Evolutionary conservation across 2,329 filamentous ascomycete genomes (phyloP).

Genomic region (Pseudogymnoascus pannorum): DNA sequence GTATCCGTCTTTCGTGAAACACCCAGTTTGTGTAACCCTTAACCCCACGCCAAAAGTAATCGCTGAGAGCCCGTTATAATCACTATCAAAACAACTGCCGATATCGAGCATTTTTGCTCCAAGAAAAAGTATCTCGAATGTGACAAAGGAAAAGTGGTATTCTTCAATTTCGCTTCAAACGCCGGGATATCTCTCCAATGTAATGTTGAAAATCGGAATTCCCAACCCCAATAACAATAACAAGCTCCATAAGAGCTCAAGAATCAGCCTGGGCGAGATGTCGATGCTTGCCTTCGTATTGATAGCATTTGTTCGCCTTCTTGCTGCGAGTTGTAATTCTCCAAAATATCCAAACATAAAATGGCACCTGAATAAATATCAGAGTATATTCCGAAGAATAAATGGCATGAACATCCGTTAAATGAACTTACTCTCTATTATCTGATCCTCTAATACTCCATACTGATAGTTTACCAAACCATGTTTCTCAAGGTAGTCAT

Average conservation of each 20-base stretch:
- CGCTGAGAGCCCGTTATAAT: neutral
- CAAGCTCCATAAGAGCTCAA: neutral
- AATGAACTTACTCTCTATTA: constrained; percentile 63
- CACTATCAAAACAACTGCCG: neutral
- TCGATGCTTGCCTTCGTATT: neutral
- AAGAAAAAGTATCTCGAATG: neutral
- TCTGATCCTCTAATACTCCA: constrained; percentile 91
- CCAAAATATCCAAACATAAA: neutral
- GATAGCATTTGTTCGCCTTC: neutral
- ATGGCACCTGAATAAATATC: neutral
- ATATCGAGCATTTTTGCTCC: neutral
- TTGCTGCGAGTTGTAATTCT: neutral
- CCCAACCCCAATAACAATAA: neutral
- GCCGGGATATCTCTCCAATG: neutral
- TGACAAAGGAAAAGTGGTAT: neutral
- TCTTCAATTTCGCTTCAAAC: neutral
- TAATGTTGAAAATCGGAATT: neutral
- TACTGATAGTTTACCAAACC: constrained; percentile 98
- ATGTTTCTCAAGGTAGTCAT: constrained; percentile 79
- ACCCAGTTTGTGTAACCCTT: neutral
- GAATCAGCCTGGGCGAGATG: neutral
- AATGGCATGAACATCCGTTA: too few relatives aligned
- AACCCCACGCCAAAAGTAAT: neutral
- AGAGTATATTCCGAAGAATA: neutral
- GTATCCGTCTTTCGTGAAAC: neutral